Percentiles rank a stretch among this genome's conserved stretches.
These are phyloP conservation scores for Aspergillus bertholletiae DNA, from an alignment of 495 filamentous ascomycete genomes.

Conservation along the genomic window DNA sequence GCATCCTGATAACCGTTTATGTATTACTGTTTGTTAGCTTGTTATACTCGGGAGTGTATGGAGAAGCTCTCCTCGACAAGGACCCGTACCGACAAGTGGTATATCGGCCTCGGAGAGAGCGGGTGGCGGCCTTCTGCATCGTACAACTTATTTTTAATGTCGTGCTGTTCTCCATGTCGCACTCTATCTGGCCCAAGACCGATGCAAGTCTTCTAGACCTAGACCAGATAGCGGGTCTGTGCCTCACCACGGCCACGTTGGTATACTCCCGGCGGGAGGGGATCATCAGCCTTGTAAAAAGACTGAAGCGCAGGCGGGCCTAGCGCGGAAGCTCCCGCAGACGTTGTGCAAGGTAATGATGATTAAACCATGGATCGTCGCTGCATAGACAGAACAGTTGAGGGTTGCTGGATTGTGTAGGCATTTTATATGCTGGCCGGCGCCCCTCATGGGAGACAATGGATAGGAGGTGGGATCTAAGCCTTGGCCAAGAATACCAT, in stretches of 20 bases:
- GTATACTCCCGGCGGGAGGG: not conserved
- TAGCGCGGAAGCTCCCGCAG: too few species aligned
- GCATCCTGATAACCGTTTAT: not conserved
- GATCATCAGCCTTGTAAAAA: too few species aligned
- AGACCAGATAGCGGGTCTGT: not conserved
- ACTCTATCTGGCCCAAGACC: not conserved
- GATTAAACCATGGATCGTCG: too few species aligned
- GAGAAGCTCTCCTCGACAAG: not conserved
- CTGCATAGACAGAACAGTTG: too few species aligned
- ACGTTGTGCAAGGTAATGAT: too few species aligned
- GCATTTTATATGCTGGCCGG: too few species aligned
- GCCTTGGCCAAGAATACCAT: too few species aligned
- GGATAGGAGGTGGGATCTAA: too few species aligned
- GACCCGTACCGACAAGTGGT: not conserved
- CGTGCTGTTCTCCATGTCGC: not conserved
- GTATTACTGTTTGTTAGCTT: not conserved
- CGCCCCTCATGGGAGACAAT: too few species aligned
- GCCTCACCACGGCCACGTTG: not conserved
- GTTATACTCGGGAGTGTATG: not conserved
- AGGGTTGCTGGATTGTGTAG: too few species aligned
- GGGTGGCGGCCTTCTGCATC: not conserved
- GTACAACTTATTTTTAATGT: not conserved
- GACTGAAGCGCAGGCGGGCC: too few species aligned
- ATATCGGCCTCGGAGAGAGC: not conserved
- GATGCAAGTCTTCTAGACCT: not conserved